Evolutionary conservation across 2,329 filamentous ascomycete genomes (phyloP).

Genomic region (Aspergillus unguis): DNA sequence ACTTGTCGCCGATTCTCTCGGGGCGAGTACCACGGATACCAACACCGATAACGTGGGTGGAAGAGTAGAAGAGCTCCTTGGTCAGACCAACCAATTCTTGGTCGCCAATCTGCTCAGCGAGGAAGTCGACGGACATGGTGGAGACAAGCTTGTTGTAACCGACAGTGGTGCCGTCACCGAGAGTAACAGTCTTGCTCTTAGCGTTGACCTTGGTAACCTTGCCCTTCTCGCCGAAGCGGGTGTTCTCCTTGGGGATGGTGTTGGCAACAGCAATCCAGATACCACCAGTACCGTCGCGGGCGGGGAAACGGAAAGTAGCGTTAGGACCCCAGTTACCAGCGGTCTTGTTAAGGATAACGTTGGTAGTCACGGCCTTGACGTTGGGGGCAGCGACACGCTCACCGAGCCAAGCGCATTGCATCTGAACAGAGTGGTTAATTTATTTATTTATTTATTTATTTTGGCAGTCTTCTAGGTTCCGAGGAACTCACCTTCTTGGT

Average conservation of each 20-base stretch:
- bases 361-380: conserved; percentile 87
- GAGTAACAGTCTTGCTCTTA: conserved; percentile 73
- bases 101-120: conserved; percentile 84
- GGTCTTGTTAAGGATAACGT: conserved; percentile 92
- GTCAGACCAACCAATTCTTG: conserved; percentile 75
- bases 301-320: conserved; percentile 96
- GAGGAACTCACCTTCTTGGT: conserved; percentile 74
- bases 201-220: conserved; percentile 84
- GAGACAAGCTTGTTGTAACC: conserved; percentile 89
- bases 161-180: conserved; percentile 82
- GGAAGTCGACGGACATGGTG: conserved; percentile 91
- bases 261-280: conserved; percentile 98
- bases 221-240: conserved; percentile 79
- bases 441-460: conserved; percentile 6
- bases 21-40: conserved; percentile 88
- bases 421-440: conserved; percentile 52
- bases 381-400: conserved; percentile 97
- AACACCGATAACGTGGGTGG: conserved; percentile 94
- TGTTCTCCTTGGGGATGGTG: conserved; percentile 89
- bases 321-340: conserved; percentile 98
- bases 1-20: conserved; percentile 97
- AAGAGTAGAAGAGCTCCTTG: conserved; percentile 94
- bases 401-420: conserved; percentile 98
- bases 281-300: conserved; percentile 89
- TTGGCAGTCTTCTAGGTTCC: not conserved